Conservation (phyloP, 306 rosid species). For the Pterocarpus santalinus region DNA sequence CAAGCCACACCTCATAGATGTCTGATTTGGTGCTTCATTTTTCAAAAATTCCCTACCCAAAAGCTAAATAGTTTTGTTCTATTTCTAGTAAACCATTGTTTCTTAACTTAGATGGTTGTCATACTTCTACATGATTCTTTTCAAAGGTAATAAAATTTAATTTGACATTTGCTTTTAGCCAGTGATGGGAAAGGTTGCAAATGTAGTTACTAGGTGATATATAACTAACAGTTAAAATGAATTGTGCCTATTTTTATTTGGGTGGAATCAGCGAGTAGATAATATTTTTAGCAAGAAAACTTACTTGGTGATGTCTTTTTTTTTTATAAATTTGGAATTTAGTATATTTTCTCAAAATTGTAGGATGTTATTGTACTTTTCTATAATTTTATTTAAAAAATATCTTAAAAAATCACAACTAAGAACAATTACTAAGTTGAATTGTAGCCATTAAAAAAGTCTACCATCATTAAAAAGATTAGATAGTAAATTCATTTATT, state of each 20-base stretch:
- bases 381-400: no score
- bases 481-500: no score
- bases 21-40: no score
- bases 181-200: not conserved
- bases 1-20: no score
- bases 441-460: no score
- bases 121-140: not conserved
- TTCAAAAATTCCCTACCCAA: not conserved
- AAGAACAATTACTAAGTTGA: no score
- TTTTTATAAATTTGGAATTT: no score
- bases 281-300: conserved; percentile 28
- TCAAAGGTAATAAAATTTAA: conserved; percentile 14
- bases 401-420: no score
- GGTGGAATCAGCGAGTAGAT: not conserved
- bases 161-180: conserved; percentile 11
- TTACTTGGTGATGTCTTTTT: not conserved
- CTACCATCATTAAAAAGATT: no score
- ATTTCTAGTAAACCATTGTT: conserved; percentile 14
- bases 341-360: no score
- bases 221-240: not conserved
- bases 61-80: not conserved
- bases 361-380: no score
- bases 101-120: not conserved
- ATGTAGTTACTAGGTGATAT: conserved; percentile 5
- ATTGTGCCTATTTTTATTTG: conserved; percentile 16